Percentiles rank a stretch among this genome's conserved stretches.
These are phyloP conservation scores for Voacanga thouarsii DNA, from an alignment of 257 asterid genomes.

Conservation along the genomic window DNA sequence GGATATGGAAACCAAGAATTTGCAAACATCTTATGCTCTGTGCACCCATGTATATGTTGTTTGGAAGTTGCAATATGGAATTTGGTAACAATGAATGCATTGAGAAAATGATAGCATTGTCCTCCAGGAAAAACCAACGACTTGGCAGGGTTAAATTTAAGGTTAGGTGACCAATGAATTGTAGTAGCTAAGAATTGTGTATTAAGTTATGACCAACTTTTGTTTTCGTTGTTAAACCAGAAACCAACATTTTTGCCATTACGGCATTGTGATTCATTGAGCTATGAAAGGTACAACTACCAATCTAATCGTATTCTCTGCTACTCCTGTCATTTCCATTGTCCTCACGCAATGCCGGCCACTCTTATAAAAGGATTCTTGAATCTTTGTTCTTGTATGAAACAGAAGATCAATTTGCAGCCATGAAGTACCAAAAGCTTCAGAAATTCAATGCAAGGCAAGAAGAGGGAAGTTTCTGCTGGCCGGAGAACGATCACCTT, in stretches of 20 bases:
- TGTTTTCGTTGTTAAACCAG: conserved; percentile 1
- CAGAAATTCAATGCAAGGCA: conserved; percentile 33
- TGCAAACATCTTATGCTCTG: not conserved
- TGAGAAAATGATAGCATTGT: not conserved
- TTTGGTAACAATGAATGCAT: not conserved
- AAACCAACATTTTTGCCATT: conserved; percentile 25
- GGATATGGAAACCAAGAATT: no score
- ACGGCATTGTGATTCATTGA: conserved; percentile 22
- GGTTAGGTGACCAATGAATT: conserved; percentile 21
- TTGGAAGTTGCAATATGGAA: not conserved
- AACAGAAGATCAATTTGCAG: not conserved
- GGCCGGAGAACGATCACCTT: conserved; percentile 7
- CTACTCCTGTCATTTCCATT: conserved; percentile 16
- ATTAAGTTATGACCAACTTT: not conserved
- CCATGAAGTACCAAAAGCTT: conserved; percentile 47
- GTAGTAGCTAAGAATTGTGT: not conserved
- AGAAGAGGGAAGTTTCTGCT: conserved; percentile 23
- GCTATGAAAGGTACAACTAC: conserved; percentile 38
- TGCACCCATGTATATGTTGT: not conserved
- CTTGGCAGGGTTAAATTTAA: not conserved
- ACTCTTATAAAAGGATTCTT: not conserved
- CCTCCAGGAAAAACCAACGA: not conserved
- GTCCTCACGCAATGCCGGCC: not conserved
- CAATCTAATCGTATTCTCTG: conserved; percentile 15
- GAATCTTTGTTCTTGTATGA: not conserved